Evolutionary conservation across 805 yeast genomes (phyloP), one percentile per base, ranked within the genome.

Genomic region (Candida vaughaniae): DNA sequence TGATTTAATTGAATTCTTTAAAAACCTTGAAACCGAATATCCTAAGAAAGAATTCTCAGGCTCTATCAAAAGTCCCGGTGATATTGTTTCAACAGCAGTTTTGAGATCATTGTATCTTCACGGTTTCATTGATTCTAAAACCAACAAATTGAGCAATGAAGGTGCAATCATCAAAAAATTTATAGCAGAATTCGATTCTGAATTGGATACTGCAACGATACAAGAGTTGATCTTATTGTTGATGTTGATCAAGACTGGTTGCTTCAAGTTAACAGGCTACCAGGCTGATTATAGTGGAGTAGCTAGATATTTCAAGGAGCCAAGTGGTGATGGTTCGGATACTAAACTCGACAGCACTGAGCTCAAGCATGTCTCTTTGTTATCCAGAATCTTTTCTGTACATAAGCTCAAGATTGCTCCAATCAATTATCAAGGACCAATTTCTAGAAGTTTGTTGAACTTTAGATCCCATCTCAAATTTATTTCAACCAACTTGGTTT

Each of bases 381-480:
- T 67, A n/a, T 58, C 71, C 3, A 50, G 69, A 38, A 46, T 69
- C 5, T 59, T 68, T 29, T 57, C 72, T 2, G 45, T 66, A 26
- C 62, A 55, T 35, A 62, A 52, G 42, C 52, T 66, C 29, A 54
- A 63, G 26, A 58, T 66, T 20, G 47, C 65, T 30, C 77, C 77
- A 18, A 66, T 66, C 26, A 76, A 73, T 33, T 81, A 77, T 60
- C 73, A 74, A 30, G 90, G 90, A 2, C 89, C 88, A 10, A 67
- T 87, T 22, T 84, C 87, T 12, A 75, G 82, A 46, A 73, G 77
- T 25, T 64, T 86, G 23, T 64, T 85, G 33, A 74, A 78, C 29
- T 84, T 82, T 55, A 73, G 89, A 52, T 80, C 88, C 14, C 77
- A 78, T 38, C 55, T 83, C 31, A 71, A 78, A 37, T 73, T 73